Conservation (phyloP, 164 flowering plant species). For the Hamamelis virginiana region DNA sequence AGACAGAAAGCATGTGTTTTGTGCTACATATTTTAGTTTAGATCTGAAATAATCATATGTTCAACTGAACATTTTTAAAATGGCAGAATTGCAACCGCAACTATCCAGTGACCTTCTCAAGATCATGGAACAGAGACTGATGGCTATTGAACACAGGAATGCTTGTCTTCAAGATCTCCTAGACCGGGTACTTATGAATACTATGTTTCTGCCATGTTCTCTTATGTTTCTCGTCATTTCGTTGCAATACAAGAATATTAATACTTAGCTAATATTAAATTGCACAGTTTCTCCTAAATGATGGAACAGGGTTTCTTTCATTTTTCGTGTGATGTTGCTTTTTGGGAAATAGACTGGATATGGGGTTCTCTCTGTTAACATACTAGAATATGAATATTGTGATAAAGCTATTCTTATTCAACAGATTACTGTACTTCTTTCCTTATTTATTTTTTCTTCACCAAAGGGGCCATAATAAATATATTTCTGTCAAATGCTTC, state of each 20-base stretch:
- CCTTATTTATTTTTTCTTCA: not conserved
- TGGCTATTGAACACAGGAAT: constrained; percentile 58
- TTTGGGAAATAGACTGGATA: no score
- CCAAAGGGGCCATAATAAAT: not conserved
- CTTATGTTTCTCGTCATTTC: not conserved
- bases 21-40: not conserved
- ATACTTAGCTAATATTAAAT: not conserved
- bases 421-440: not conserved
- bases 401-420: not conserved
- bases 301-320: not conserved
- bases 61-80: not conserved
- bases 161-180: constrained; percentile 51
- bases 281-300: no score
- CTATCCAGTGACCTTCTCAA: constrained; percentile 54
- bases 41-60: not conserved
- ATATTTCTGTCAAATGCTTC: not conserved
- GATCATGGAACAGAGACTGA: constrained; percentile 75
- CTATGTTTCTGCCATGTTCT: not conserved
- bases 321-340: no score
- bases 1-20: not conserved
- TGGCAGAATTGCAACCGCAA: constrained; percentile 45
- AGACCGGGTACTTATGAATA: constrained; percentile 47
- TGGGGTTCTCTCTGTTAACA: no score
- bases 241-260: not conserved
- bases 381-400: no score